Evolutionary conservation across 495 filamentous ascomycete genomes (phyloP).

Genomic region (Neurospora hispaniola): DNA sequence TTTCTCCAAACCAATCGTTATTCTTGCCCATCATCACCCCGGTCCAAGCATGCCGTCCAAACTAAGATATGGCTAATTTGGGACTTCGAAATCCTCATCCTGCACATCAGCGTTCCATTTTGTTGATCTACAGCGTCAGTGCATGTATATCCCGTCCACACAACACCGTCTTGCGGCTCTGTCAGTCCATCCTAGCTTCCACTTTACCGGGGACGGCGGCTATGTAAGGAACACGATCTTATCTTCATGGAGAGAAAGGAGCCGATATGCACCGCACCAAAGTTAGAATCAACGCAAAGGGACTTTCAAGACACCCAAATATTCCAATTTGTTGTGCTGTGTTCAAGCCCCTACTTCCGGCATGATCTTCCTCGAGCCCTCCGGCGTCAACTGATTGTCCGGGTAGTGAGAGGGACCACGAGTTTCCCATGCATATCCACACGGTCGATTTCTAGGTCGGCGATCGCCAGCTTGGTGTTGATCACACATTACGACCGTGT

Average conservation of each 20-base stretch:
- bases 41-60: not conserved
- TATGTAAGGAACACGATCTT: not conserved
- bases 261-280: not conserved
- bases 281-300: not conserved
- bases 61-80: not conserved
- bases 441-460: not conserved
- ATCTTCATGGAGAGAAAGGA: not conserved
- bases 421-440: not conserved
- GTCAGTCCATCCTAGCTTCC: not conserved
- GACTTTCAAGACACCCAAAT: not conserved
- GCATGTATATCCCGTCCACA: not conserved
- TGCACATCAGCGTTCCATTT: not conserved
- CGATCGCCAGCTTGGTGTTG: not conserved
- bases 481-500: not conserved
- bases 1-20: not conserved
- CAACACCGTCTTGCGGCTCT: not conserved
- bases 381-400: not conserved
- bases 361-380: not conserved
- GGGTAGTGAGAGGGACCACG: not conserved
- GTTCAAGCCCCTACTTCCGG: not conserved
- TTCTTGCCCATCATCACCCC: not conserved
- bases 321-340: not conserved
- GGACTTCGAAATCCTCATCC: not conserved
- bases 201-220: not conserved
- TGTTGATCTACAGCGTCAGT: not conserved